Evolutionary conservation across 1,139 yeast genomes (phyloP).

Genomic region (Debaryomycetaceae sp.): DNA sequence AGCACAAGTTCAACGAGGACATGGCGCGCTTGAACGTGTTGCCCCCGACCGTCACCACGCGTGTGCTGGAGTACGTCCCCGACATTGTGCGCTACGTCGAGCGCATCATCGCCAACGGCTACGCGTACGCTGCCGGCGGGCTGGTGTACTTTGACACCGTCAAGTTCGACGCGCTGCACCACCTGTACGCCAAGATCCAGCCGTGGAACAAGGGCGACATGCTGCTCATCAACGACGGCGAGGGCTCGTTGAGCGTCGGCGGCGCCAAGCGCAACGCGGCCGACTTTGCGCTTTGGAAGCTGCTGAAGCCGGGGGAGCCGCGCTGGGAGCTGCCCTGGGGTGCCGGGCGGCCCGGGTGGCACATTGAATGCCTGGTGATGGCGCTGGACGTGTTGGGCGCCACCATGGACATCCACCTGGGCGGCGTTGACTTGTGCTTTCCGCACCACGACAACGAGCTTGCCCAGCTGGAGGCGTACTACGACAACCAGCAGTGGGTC

Average conservation of each 20-base stretch:
- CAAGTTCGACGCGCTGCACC: conserved; percentile 69
- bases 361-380: conserved; percentile 98
- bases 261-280: conserved; percentile 65
- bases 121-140: conserved; percentile 78
- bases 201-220: conserved; percentile 96
- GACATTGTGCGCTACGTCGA: conserved; percentile 80
- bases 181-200: conserved; percentile 90
- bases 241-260: conserved; percentile 71
- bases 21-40: conserved; percentile 82
- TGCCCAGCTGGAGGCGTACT: conserved; percentile 95
- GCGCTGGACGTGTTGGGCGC: conserved; percentile 85
- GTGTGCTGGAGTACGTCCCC: conserved; percentile 96
- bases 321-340: conserved; percentile 97
- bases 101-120: conserved; percentile 71
- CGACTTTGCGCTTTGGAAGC: conserved; percentile 96
- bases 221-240: conserved; percentile 89
- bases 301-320: conserved; percentile 97
- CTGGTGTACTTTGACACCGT: conserved; percentile 93
- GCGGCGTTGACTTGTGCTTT: conserved; percentile 95
- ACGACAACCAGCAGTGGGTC: conserved; percentile 89
- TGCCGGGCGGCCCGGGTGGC: conserved; percentile 99
- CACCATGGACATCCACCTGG: conserved; percentile 90
- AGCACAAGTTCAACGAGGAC: conserved; percentile 73
- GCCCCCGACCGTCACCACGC: conserved; percentile 80
- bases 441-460: conserved; percentile 99